Conservation (phyloP, 441 rosid species). For the Arabidopsis lyrata region DNA sequence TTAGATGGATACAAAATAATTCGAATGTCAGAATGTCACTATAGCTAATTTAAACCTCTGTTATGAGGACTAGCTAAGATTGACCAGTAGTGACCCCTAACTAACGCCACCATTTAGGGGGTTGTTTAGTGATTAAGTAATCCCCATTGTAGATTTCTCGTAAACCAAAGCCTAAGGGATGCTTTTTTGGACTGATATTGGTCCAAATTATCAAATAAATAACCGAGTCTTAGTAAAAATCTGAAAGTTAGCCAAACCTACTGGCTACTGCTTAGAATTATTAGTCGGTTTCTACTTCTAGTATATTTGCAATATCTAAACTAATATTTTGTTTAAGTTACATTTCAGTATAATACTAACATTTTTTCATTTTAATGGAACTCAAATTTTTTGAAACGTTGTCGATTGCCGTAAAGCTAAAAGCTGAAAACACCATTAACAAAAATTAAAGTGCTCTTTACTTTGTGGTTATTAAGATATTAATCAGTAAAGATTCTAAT, state of each 20-base stretch:
- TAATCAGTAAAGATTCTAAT: conserved; percentile 11
- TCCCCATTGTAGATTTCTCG: conserved; percentile 1
- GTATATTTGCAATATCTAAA: background rate
- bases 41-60: background rate
- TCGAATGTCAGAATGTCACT: background rate
- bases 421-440: conserved; percentile 1
- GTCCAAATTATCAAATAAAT: background rate
- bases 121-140: background rate
- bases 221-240: background rate
- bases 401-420: conserved; percentile 31
- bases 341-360: background rate
- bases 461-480: conserved; percentile 19
- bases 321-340: background rate
- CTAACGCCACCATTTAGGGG: conserved; percentile 26
- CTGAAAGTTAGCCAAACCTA: background rate
- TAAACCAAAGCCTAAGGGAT: background rate
- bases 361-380: background rate
- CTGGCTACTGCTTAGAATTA: background rate
- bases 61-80: background rate
- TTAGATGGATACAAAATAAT: background rate
- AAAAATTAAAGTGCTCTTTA: conserved; percentile 23
- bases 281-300: background rate
- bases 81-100: conserved; percentile 26
- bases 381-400: conserved; percentile 10
- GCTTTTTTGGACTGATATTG: conserved; percentile 13